Evolutionary conservation across 768 basidiomycete species (phyloP).

Genomic region (Gyrodon lividus): DNA sequence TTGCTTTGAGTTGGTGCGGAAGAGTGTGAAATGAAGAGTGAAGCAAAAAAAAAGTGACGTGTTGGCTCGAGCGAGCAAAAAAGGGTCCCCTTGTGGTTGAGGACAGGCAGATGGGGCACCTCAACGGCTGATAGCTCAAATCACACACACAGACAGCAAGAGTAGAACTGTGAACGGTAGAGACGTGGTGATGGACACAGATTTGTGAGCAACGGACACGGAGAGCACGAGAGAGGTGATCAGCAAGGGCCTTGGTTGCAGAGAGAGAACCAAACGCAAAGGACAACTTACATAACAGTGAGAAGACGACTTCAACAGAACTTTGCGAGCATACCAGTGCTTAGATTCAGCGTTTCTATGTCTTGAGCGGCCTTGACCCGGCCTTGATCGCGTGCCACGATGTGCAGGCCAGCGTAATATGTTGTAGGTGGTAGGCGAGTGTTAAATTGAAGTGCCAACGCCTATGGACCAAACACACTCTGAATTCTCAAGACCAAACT

Average conservation of each 20-base stretch:
- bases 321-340: constrained; percentile 32
- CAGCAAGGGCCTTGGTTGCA: constrained; percentile 23
- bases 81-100: constrained; percentile 25
- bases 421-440: constrained; percentile 20
- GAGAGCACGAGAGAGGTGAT: constrained; percentile 15
- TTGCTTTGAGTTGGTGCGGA: constrained; percentile 19
- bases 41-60: constrained; percentile 28
- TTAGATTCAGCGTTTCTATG: constrained; percentile 27
- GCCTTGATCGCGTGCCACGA: constrained; percentile 23
- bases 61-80: constrained; percentile 26
- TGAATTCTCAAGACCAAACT: constrained; percentile 30
- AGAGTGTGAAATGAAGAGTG: constrained; percentile 19
- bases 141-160: constrained; percentile 25
- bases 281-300: constrained; percentile 36
- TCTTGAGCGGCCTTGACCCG: constrained; percentile 13
- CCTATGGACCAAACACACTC: constrained; percentile 23
- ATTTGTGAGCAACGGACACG: constrained; percentile 19
- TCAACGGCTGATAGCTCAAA: constrained; percentile 28
- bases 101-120: constrained; percentile 20
- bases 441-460: constrained; percentile 19
- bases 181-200: constrained; percentile 22
- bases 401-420: constrained; percentile 24
- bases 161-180: constrained; percentile 19
- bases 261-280: constrained; percentile 21
- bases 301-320: constrained; percentile 25